Percentiles rank a stretch among this genome's conserved stretches.
Evolutionary conservation across 257 asterid species (phyloP).

Genomic region (Solanum gandarillasii): DNA sequence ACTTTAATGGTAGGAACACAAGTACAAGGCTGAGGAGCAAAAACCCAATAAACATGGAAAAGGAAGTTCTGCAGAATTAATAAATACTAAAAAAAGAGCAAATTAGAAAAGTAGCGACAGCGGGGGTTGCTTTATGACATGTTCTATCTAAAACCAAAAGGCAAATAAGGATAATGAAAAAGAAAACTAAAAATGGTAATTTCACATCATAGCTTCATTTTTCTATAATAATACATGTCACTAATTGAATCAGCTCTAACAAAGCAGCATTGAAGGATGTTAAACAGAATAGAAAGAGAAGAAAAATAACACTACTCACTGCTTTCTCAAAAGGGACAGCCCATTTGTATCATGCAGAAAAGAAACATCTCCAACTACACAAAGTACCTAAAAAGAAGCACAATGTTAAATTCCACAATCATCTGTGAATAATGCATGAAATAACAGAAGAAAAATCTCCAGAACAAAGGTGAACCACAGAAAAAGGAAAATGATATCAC

Average conservation of each 20-base stretch:
- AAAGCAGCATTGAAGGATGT: not conserved
- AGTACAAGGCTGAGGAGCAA: not conserved
- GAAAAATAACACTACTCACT: constrained; percentile 21
- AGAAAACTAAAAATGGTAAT: not conserved
- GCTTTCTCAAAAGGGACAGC: constrained; percentile 54
- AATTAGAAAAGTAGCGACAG: not conserved
- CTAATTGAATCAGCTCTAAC: not conserved
- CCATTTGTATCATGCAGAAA: constrained; percentile 96
- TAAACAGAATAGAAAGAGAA: not conserved
- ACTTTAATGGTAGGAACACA: not conserved
- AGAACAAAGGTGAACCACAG: not conserved
- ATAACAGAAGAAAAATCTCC: not conserved
- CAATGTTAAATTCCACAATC: not conserved
- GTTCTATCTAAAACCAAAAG: not conserved
- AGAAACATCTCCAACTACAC: constrained; percentile 82
- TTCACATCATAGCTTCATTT: not conserved
- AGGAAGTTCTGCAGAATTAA: not conserved
- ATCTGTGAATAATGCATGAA: not conserved
- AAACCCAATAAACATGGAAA: not conserved
- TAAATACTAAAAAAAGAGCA: not conserved
- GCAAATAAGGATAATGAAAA: not conserved
- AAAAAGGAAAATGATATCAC: not conserved
- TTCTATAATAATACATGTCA: not conserved
- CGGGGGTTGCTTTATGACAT: not conserved
- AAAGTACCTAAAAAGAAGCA: constrained; percentile 45